These are phyloP conservation scores for Aspergillus tanneri DNA, from an alignment of 2,329 filamentous ascomycete species.

Conservation along the genomic window DNA sequence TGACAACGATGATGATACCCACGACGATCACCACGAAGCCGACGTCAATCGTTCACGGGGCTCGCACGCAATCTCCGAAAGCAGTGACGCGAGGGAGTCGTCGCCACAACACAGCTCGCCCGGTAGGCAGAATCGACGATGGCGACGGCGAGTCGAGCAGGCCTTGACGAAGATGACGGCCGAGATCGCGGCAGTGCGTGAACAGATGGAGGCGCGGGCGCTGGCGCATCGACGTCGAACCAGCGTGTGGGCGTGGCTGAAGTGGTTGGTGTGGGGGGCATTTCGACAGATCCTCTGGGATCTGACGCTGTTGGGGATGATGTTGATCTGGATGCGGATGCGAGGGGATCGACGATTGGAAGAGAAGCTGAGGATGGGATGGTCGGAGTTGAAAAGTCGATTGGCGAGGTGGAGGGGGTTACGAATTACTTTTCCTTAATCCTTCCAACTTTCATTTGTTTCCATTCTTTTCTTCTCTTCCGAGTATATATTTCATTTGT, in stretches of 20 bases:
- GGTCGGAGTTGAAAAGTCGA: conserved; percentile 35
- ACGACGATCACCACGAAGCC: conserved; percentile 6
- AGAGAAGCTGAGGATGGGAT: conserved; percentile 34
- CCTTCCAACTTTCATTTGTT: not conserved
- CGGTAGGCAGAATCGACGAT: conserved; percentile 52
- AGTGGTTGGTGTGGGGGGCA: conserved; percentile 67
- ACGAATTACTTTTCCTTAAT: not conserved
- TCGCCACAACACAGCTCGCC: conserved; percentile 1
- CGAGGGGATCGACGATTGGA: conserved; percentile 46
- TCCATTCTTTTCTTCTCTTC: conserved; percentile 6
- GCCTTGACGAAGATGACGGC: conserved; percentile 86
- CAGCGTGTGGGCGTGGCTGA: conserved; percentile 66
- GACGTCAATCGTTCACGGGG: conserved; percentile 8
- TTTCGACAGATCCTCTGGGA: conserved; percentile 75
- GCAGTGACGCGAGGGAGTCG: conserved; percentile 1
- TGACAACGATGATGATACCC: conserved; percentile 8
- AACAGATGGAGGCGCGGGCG: conserved; percentile 78
- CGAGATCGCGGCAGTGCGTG: conserved; percentile 85
- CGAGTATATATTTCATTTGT: not conserved
- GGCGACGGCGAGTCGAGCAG: conserved; percentile 79
- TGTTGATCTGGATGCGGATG: conserved; percentile 44
- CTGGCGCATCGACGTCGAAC: conserved; percentile 67
- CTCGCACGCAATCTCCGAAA: conserved; percentile 1
- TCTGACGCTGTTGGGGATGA: conserved; percentile 50
- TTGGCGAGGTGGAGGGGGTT: conserved; percentile 29